phyloP scores from a whole-genome alignment of 129 eudicot genomes.

The Calendula officinalis region DNA sequence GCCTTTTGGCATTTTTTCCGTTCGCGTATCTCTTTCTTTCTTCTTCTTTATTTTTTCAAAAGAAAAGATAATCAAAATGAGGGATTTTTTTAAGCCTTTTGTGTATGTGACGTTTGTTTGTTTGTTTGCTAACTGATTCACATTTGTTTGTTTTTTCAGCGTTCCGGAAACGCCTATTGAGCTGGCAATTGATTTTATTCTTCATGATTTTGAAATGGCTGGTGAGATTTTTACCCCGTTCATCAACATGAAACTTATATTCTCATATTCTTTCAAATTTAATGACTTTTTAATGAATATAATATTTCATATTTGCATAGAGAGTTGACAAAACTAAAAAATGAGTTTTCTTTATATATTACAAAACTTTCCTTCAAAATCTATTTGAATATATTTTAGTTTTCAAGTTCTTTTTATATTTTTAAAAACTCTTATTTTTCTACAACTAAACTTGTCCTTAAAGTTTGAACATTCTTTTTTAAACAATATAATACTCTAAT shows the following conservation, averaged over 20 bases:
- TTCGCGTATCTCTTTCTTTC: background rate
- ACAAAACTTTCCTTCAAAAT: too few relatives aligned
- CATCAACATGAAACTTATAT: background rate
- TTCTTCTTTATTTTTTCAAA: background rate
- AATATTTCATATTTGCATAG: too few relatives aligned
- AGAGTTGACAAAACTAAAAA: too few relatives aligned
- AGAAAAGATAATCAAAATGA: background rate
- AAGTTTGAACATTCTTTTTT: too few relatives aligned
- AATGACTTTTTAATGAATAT: background rate
- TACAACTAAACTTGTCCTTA: too few relatives aligned
- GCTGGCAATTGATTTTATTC: conserved; percentile 90
- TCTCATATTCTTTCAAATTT: background rate
- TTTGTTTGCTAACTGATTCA: background rate
- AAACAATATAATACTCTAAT: too few relatives aligned
- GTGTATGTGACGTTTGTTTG: background rate
- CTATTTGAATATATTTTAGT: too few relatives aligned
- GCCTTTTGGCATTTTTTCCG: conserved; percentile 3
- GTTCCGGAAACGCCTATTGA: conserved; percentile 77
- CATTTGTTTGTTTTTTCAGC: conserved; percentile 21
- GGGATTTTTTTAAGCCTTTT: background rate
- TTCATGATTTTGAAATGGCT: conserved; percentile 98
- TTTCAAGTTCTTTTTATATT: too few relatives aligned
- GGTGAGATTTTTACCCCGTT: conserved; percentile 43
- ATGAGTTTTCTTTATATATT: too few relatives aligned
- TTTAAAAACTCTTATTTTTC: too few relatives aligned